Evolutionary conservation across 208 protist genomes (phyloP), one percentile per base, ranked within the genome.

Genomic region (Endotrypanum monterogeii): DNA sequence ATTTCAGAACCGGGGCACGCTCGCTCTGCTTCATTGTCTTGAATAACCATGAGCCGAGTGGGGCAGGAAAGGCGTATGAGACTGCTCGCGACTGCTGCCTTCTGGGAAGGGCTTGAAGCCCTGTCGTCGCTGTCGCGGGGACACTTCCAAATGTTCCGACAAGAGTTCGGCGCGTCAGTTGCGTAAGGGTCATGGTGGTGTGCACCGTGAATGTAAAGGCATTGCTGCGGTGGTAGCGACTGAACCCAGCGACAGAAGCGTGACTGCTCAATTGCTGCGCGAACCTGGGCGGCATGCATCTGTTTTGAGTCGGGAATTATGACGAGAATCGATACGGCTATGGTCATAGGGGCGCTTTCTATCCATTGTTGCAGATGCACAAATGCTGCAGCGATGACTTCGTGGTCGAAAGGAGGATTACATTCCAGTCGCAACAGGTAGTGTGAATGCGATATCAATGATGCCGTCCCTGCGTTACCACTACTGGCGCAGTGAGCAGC

Each of bases 351-450:
- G 25, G 69, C 30, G 30, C 14, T 50, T 41, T 76, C 50, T 30
- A 88, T 41, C 63, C 72, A 83, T 58, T 46, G 16, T 61, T 83
- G 67, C 11, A 82, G 74, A 52, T 81, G 83, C 52, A 28, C 25
- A 54, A 88, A 83, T 60, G 75, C 72, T 6, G 80, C 75, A 3
- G 76, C 80, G 44, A 88, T 78, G 18, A 84, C 80, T 14, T 79
- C 73, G 71, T 88, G 76, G 57, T 85, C 71, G 57, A 88, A 85
- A 1, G 83, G 83, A 23, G 83, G 83, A 60, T 85, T 88, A 54
- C 74, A 79, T 70, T 88, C 83, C 14, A 85, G 46, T 8, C 73
- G 63, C 25, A 84, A 30, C 9, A 76, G 48, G 5, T 44, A 46
- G 39, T 71, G 51, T n/a, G 28, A 50, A 14, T 44, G 12, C 28